A percentile compares a stretch with the other conserved stretches of the same genome.
These are phyloP conservation scores for Geotrichum macrosporum DNA, from an alignment of 1,139 yeast species.

Conservation along the genomic window DNA sequence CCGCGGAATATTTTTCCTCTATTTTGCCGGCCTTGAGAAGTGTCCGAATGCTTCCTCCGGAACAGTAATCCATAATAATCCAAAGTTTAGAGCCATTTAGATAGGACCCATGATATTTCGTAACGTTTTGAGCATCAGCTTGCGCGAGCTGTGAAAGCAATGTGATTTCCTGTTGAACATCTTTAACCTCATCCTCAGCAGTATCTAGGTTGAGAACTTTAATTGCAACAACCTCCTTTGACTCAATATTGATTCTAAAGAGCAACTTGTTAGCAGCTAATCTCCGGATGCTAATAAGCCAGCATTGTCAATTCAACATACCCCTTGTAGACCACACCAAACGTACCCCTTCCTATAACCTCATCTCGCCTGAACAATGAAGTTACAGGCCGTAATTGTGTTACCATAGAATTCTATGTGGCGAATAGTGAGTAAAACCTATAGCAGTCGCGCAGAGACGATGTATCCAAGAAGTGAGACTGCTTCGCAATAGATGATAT, in stretches of 20 bases:
- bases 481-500: too few relatives aligned
- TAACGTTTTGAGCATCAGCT: conserved; percentile 71
- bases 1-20: conserved; percentile 78
- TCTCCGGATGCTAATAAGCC: not conserved
- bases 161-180: conserved; percentile 90
- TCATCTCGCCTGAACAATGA: conserved; percentile 69
- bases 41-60: conserved; percentile 92
- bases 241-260: conserved; percentile 45
- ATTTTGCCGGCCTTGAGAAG: conserved; percentile 81
- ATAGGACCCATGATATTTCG: conserved; percentile 87
- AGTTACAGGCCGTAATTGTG: conserved; percentile 27
- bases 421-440: too few relatives aligned
- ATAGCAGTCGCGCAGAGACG: too few relatives aligned
- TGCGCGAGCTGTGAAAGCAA: conserved; percentile 76
- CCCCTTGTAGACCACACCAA: conserved; percentile 91
- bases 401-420: conserved; percentile 16
- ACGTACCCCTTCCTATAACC: conserved; percentile 91
- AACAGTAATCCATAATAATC: conserved; percentile 97
- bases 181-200: conserved; percentile 88
- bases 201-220: conserved; percentile 90
- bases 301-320: conserved; percentile 35
- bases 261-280: not conserved
- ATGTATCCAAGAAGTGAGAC: not conserved
- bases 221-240: conserved; percentile 82
- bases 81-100: conserved; percentile 83